A percentile compares a stretch with the other conserved stretches of the same genome.
These are phyloP conservation scores for Fagopyrum homotropicum DNA, from an alignment of 148 eudicot species.

Conservation along the genomic window DNA sequence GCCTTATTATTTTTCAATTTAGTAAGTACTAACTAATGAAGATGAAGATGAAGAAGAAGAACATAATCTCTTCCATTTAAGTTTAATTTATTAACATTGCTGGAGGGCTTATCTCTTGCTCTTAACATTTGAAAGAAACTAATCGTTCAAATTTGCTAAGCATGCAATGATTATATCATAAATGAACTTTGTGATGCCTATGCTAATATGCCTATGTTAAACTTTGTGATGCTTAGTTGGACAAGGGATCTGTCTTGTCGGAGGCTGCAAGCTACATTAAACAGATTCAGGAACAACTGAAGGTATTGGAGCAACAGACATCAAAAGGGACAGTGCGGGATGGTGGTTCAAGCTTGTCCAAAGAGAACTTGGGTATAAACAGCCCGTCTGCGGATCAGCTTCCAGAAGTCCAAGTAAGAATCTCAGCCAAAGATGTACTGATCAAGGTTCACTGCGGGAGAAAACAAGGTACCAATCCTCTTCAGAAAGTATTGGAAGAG, in stretches of 20 bases:
- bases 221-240: conserved; percentile 24
- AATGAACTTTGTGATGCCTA: too few relatives aligned
- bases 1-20: too few relatives aligned
- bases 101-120: too few relatives aligned
- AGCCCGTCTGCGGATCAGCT: not conserved
- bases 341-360: not conserved
- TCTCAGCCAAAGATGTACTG: conserved; percentile 24
- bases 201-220: too few relatives aligned
- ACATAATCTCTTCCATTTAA: too few relatives aligned
- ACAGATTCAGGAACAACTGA: conserved; percentile 31
- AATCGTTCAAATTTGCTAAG: too few relatives aligned
- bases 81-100: too few relatives aligned
- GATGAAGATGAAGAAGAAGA: too few relatives aligned
- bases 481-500: conserved; percentile 20
- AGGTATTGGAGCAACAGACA: conserved; percentile 24
- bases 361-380: not conserved
- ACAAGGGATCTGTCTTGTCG: conserved; percentile 35
- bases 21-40: too few relatives aligned
- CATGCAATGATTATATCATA: too few relatives aligned
- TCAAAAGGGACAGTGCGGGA: conserved; percentile 8
- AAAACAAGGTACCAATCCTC: conserved; percentile 6
- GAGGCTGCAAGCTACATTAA: conserved; percentile 30
- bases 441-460: conserved; percentile 32
- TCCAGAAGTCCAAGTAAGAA: conserved; percentile 36
- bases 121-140: too few relatives aligned